Evolutionary conservation across 176 grass and related monocot species (phyloP).

Genomic region (Eragrostis curvula): DNA sequence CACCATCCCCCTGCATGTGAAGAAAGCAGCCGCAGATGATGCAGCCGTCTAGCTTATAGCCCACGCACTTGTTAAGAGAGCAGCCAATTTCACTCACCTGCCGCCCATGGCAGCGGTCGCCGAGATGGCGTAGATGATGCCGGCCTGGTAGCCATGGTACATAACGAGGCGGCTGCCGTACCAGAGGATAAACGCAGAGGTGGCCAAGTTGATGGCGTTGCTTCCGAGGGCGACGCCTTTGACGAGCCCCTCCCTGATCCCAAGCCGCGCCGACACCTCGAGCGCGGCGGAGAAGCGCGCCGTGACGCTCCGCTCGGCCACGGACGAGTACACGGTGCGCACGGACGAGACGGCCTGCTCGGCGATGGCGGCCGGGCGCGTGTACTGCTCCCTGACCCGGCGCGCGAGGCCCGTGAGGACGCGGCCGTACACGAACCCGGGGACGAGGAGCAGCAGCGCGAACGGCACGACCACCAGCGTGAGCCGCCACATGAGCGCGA

Average conservation of each 20-base stretch:
- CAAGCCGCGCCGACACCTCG: slow-evolving; percentile 55
- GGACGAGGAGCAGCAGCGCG: slow-evolving; percentile 51
- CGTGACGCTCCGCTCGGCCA: slow-evolving; percentile 51
- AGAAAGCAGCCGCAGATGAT: too few species aligned
- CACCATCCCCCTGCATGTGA: slow-evolving; percentile 57
- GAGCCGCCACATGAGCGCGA: too few species aligned
- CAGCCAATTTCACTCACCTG: slow-evolving; percentile 47
- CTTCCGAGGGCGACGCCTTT: slow-evolving; percentile 65
- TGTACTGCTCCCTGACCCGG: slow-evolving; percentile 50
- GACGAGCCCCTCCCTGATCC: slow-evolving; percentile 56
- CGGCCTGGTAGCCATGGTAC: slow-evolving; percentile 75
- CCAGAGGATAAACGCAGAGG: slow-evolving; percentile 85
- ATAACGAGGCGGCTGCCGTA: slow-evolving; percentile 93
- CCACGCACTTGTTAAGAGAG: too few species aligned
- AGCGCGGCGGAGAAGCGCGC: slow-evolving; percentile 50
- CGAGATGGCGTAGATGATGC: slow-evolving; percentile 73
- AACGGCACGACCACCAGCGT: slow-evolving; percentile 35
- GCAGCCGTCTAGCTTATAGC: too few species aligned
- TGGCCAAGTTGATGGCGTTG: slow-evolving; percentile 63
- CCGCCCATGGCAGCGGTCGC: slow-evolving; percentile 56
- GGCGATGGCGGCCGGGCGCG: slow-evolving; percentile 44
- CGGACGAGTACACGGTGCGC: slow-evolving; percentile 67
- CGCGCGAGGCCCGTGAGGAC: slow-evolving; percentile 53
- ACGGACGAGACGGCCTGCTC: slow-evolving; percentile 62
- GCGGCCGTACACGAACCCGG: slow-evolving; percentile 53